Evolutionary conservation across 2,329 filamentous ascomycete species (phyloP).

Genomic region (Fusarium lyarnte): DNA sequence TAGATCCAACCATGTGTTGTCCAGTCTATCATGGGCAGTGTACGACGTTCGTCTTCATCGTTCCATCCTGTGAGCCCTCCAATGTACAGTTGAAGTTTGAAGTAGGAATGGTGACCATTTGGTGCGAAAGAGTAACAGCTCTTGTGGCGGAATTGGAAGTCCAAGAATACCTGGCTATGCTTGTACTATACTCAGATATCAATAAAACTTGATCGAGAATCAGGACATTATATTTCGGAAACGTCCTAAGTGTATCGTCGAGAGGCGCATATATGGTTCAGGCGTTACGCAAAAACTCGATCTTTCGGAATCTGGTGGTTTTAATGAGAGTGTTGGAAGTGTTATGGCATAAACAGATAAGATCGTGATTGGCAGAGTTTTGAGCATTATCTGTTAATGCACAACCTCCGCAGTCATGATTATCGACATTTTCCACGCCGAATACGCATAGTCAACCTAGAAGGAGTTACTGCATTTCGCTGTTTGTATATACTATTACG

Average conservation of each 20-base stretch:
- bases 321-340: neutral
- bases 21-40: neutral
- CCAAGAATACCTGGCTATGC: neutral
- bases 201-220: too few species aligned
- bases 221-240: too few species aligned
- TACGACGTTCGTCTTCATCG: neutral
- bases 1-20: fast-evolving
- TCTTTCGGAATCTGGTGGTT: fast-evolving
- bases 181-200: fast-evolving
- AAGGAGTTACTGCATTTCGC: fast-evolving
- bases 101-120: too few species aligned
- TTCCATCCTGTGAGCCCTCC: neutral
- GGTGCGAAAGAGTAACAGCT: neutral
- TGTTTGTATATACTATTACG: fast-evolving
- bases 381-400: neutral
- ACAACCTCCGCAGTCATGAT: neutral
- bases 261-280: fast-evolving
- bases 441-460: fast-evolving
- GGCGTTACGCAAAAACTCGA: fast-evolving
- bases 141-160: too few species aligned
- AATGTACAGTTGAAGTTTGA: fast-evolving
- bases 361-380: fast-evolving
- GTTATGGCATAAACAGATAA: neutral
- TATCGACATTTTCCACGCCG: too few species aligned
- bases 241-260: fast-evolving